Conservation (phyloP, 2,329 filamentous ascomycete species). For the Aspergillus fructus region DNA sequence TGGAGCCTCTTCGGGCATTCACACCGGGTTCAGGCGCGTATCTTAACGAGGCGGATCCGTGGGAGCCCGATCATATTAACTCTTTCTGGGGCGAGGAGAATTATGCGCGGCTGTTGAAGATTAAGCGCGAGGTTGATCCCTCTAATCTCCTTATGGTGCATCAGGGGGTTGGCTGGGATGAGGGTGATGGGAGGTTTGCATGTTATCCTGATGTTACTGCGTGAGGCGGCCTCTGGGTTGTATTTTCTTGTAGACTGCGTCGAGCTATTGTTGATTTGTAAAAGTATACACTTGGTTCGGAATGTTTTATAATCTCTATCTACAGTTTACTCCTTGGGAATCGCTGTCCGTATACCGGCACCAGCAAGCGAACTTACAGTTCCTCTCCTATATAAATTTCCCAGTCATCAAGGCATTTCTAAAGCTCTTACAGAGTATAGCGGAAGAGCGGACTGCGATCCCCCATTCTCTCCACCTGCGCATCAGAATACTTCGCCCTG, state of each 20-base stretch:
- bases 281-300: too few species aligned
- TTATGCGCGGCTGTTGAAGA: constrained; percentile 13
- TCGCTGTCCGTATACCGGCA: too few species aligned
- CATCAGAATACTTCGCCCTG: constrained; percentile 12
- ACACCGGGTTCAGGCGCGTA: constrained; percentile 15
- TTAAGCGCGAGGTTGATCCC: constrained; percentile 16
- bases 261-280: too few species aligned
- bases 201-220: constrained; percentile 14
- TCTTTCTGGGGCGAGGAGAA: constrained; percentile 19
- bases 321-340: too few species aligned
- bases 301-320: too few species aligned
- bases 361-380: too few species aligned
- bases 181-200: constrained; percentile 4
- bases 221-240: neutral
- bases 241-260: too few species aligned
- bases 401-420: too few species aligned
- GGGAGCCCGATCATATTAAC: constrained; percentile 9
- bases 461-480: constrained; percentile 15
- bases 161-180: constrained; percentile 15
- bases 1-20: constrained; percentile 18
- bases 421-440: too few species aligned
- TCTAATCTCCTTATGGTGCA: constrained; percentile 12
- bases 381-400: too few species aligned
- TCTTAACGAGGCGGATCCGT: constrained; percentile 16
- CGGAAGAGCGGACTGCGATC: constrained; percentile 13